Conservation (phyloP, 2,329 filamentous ascomycete genomes). For the Exophiala xenobiotica region DNA sequence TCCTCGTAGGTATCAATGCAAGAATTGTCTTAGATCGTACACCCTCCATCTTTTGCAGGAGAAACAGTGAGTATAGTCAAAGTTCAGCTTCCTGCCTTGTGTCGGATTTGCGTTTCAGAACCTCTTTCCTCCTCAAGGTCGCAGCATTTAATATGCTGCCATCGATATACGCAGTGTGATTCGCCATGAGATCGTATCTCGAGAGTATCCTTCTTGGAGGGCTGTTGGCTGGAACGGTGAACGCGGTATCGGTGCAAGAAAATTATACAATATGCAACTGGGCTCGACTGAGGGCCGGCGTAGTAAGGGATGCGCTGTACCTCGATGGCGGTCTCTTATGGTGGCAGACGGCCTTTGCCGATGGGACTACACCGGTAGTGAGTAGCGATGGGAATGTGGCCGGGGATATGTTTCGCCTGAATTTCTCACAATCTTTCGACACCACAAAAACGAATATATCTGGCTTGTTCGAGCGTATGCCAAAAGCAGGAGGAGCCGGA, state of each 20-base stretch:
- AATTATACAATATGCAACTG: slow-evolving; percentile 30
- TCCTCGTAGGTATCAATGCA: slow-evolving; percentile 16
- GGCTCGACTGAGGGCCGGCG: slow-evolving; percentile 25
- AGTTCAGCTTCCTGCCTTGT: background rate
- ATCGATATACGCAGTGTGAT: background rate
- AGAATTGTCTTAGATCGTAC: slow-evolving; percentile 13
- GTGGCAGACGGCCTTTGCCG: slow-evolving; percentile 29
- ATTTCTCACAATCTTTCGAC: slow-evolving; percentile 60
- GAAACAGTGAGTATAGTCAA: background rate
- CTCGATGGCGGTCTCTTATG: slow-evolving; percentile 27
- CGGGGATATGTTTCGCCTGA: slow-evolving; percentile 58
- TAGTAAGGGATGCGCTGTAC: slow-evolving; percentile 26
- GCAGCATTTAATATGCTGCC: slow-evolving; percentile 4
- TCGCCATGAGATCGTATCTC: slow-evolving; percentile 12
- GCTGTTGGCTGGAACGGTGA: slow-evolving; percentile 1
- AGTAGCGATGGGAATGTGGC: slow-evolving; percentile 29
- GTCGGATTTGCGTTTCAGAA: background rate
- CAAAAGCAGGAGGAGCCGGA: slow-evolving; percentile 48
- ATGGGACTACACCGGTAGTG: slow-evolving; percentile 26
- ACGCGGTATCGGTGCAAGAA: slow-evolving; percentile 18
- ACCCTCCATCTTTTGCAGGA: background rate
- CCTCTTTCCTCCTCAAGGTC: background rate
- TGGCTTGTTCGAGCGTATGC: slow-evolving; percentile 50
- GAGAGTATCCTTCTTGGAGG: slow-evolving; percentile 2
- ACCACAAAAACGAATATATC: slow-evolving; percentile 53